Evolutionary conservation across 768 basidiomycete species (phyloP), one percentile per base, ranked within the genome.

Genomic region (Pisolithus albus): DNA sequence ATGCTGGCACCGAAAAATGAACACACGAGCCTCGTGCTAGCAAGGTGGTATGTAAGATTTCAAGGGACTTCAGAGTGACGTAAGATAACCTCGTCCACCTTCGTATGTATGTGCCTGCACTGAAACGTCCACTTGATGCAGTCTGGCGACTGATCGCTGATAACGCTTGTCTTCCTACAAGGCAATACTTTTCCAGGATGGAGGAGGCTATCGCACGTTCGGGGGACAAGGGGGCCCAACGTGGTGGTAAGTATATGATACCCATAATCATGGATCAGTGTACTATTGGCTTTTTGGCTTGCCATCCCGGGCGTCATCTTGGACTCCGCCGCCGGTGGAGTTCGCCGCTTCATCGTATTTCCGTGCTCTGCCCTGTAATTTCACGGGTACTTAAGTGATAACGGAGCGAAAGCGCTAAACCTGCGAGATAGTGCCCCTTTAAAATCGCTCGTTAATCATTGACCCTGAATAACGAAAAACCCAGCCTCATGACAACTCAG

Each of bases 111-210:
- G 32, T 32, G 11, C 32, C 32, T 47, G 28, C 32, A 5, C 43
- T 44, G 43, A 28, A 28, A 44, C 7, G 16, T 6, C 23, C 21
- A 45, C 8, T 21, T 32, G 24, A 23, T 5, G 15, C 38, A 2
- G 8, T 21, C 13, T 24, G 21, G 13, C 5, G 37, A 8, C 34
- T 34, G 46, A 52, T 46, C 51, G 46, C 51, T 52, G 51, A 52
- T 52, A 52, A 47, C 51, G 51, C 45, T 32, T 37, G 21, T 32
- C n/a, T 15, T 40, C 15, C 43, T 23, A 23, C 5, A 26, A 45
- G 7, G 43, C 23, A 21, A 23, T 19, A 19, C 19, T 42, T 42
- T 41, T 42, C 41, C 41, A 21, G 28, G 16, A n/a, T n/a, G 23
- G 21, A 13, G 24, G 43, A 13, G 15, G 23, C 16, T 26, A 26